These are phyloP conservation scores for Hypoxylon sp. DNA, from an alignment of 2,329 filamentous ascomycete genomes.

Conservation along the genomic window DNA sequence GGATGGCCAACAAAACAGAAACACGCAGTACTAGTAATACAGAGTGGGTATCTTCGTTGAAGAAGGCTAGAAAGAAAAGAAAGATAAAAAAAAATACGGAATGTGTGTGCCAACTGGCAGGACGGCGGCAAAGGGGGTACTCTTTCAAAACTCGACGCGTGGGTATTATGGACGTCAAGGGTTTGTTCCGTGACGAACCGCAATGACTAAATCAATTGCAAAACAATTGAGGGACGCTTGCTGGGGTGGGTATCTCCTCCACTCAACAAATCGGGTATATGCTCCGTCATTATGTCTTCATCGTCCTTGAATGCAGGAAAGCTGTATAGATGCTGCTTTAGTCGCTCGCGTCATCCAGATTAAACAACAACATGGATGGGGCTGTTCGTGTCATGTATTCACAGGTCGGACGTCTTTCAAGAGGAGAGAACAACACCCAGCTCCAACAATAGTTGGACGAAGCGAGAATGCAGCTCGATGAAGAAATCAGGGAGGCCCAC, in stretches of 20 bases:
- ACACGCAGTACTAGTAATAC: conserved; percentile 37
- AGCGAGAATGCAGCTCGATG: conserved; percentile 74
- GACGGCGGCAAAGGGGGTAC: conserved; percentile 9
- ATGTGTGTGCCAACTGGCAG: conserved; percentile 14
- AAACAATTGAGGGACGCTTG: conserved; percentile 22
- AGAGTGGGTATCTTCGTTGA: conserved; percentile 38
- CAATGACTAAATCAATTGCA: conserved; percentile 22
- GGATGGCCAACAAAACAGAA: background rate
- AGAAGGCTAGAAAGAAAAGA: conserved; percentile 20
- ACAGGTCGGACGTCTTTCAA: conserved; percentile 47
- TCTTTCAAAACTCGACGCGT: conserved; percentile 24
- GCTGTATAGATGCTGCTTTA: conserved; percentile 1
- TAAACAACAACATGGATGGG: conserved; percentile 3
- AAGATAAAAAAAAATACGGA: conserved; percentile 10
- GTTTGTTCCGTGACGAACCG: conserved; percentile 5
- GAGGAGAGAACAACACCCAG: conserved; percentile 69
- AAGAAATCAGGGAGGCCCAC: conserved; percentile 78
- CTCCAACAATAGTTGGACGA: conserved; percentile 74
- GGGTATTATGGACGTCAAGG: conserved; percentile 38
- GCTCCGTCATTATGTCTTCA: conserved; percentile 28
- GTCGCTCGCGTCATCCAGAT: conserved; percentile 22
- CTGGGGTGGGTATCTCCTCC: conserved; percentile 30
- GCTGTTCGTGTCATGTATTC: conserved; percentile 18
- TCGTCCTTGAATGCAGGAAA: conserved; percentile 11
- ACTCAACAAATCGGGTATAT: conserved; percentile 38